Conservation (phyloP, 2,329 filamentous ascomycete genomes). For the Diplodia seriata region DNA sequence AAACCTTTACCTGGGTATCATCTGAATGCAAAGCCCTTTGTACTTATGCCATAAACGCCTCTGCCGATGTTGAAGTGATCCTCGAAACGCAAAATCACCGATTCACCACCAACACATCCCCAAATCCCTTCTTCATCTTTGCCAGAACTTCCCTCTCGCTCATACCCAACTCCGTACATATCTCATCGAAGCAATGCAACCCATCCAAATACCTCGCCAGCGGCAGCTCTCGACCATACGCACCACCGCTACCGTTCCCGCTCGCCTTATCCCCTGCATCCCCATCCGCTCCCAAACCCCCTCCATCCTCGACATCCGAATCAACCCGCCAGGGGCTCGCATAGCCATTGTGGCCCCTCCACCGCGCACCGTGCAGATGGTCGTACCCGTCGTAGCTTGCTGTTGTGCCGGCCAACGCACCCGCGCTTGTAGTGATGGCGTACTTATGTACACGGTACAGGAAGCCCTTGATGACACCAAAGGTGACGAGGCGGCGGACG, state of each 20-base stretch:
- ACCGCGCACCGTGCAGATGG: constrained; percentile 40
- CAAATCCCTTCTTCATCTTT: constrained; percentile 60
- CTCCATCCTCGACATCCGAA: constrained; percentile 30
- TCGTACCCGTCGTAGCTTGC: constrained; percentile 28
- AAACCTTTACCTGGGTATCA: background rate
- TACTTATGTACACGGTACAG: constrained; percentile 94
- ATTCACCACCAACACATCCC: constrained; percentile 45
- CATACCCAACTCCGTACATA: constrained; percentile 76
- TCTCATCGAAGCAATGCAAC: constrained; percentile 79
- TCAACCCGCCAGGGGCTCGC: constrained; percentile 19
- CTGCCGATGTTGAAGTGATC: background rate
- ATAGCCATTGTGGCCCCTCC: constrained; percentile 26
- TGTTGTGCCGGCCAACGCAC: constrained; percentile 57
- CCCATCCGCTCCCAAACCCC: constrained; percentile 15
- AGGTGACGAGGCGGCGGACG: constrained; percentile 89
- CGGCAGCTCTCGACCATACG: constrained; percentile 43
- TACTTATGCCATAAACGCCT: background rate
- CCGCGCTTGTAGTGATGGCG: constrained; percentile 59
- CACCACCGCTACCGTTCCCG: constrained; percentile 24
- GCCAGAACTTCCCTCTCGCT: constrained; percentile 74
- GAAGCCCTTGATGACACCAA: constrained; percentile 93
- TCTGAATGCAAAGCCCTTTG: background rate
- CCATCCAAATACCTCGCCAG: constrained; percentile 76
- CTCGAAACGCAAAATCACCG: constrained; percentile 10
- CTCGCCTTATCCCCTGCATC: constrained; percentile 36